Evolutionary conservation across 1,284 basidiomycete species (phyloP), one percentile per base, ranked within the genome.

Genomic region (Thelephora terrestris): DNA sequence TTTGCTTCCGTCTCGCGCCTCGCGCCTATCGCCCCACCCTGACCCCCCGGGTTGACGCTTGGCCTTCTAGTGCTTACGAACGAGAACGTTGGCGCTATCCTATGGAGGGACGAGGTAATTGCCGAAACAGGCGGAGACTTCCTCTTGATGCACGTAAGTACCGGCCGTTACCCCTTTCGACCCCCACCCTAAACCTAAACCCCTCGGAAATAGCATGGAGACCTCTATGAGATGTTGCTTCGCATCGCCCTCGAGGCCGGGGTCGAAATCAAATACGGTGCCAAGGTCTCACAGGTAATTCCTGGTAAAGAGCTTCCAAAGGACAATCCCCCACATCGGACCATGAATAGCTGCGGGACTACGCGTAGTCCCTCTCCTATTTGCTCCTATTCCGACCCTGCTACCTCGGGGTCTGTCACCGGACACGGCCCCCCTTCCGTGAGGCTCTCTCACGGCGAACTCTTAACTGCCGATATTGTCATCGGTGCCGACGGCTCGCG

Each of bases 81-180:
- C n/a, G 62, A 75, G 38, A 51, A 63, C 40, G 56, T 73, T 18
- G 78, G 78, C 18, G 61, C 60, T 47, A 55, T 75, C 20, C 67
- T 71, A 50, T 79, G 77, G 75, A 65, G 67, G 50, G 68, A 75
- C 46, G 71, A 74, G 25, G 66, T 79, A 5, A 67, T 80, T 50
- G 61, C 68, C 47, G 77, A 78, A 51, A 70, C 72, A 0, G 77
- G 77, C 5, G 76, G 71, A 1, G 71, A 75, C 18, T 78, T 77
- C 53, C 58, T 73, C 40, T 58, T 78, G 46, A 68, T 76, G 53
- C 64, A 71, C 55, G 75, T 75, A 50, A 52, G 70, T 60, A 17
- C 24, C 43, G 27, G 34, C 45, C n/a, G 35, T 16, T 10, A 10
- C 10, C 3, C 34, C 42, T 46, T 37, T 18, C 47, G 42, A 50